These are phyloP conservation scores for Mucor irregularis DNA, from an alignment of 371 early-diverging fungal genomes.

Conservation along the genomic window DNA sequence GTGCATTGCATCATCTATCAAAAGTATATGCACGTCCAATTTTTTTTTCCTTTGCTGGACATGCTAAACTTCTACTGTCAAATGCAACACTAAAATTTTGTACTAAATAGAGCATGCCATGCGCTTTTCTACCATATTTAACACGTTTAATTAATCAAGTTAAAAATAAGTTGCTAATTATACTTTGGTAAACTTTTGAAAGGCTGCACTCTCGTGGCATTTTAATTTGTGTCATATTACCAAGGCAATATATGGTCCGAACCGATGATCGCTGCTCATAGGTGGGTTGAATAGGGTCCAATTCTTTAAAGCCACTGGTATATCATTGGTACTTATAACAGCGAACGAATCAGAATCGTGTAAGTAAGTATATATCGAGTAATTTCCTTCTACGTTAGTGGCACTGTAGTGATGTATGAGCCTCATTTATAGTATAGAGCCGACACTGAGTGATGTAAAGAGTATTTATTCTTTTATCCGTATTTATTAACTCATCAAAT, in stretches of 20 bases:
- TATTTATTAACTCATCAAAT: too few species aligned
- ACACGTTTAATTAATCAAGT: neutral
- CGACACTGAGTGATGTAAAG: too few species aligned
- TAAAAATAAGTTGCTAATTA: conserved; percentile 3
- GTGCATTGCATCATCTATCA: neutral
- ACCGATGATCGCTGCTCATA: neutral
- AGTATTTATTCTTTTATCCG: too few species aligned
- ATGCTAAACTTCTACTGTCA: neutral
- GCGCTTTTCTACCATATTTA: neutral
- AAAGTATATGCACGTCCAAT: neutral
- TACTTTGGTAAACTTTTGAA: neutral
- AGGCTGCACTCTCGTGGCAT: neutral
- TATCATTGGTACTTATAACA: neutral
- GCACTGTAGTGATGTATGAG: too few species aligned
- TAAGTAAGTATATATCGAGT: neutral
- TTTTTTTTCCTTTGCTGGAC: neutral
- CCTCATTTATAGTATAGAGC: too few species aligned
- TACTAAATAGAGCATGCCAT: too few species aligned
- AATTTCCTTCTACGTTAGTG: too few species aligned
- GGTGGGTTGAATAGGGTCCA: neutral
- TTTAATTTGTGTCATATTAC: neutral
- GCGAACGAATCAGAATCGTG: neutral
- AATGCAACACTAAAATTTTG: too few species aligned
- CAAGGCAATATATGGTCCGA: neutral
- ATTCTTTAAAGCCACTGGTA: neutral